These are phyloP conservation scores for Musa balbisiana DNA, from an alignment of 202 grass and related monocot species.

Conservation along the genomic window DNA sequence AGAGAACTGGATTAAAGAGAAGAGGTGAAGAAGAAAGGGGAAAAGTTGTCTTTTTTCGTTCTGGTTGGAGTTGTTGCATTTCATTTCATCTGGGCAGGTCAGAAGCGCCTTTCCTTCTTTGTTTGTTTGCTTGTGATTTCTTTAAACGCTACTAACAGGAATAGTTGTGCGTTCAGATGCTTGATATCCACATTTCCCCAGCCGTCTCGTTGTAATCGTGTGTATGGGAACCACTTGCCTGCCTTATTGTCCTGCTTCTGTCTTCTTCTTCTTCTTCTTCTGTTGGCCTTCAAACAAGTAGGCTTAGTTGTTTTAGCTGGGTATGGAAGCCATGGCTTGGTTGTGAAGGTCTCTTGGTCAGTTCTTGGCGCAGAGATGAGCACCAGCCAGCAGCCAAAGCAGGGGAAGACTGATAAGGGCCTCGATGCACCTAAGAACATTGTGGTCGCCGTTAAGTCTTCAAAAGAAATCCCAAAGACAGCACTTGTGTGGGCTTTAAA, in stretches of 20 bases:
- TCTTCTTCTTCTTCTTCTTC: not conserved
- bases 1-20: not conserved
- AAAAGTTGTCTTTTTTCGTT: not conserved
- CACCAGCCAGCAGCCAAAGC: constrained; percentile 48
- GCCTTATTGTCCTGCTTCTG: constrained; percentile 1
- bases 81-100: not conserved
- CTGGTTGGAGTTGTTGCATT: not conserved
- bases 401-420: constrained; percentile 52
- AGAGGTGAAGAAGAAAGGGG: not conserved
- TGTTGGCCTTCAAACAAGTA: not conserved
- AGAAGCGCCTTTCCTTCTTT: not conserved
- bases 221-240: not conserved
- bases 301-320: constrained; percentile 11
- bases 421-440: constrained; percentile 41
- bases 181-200: not conserved
- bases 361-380: constrained; percentile 23
- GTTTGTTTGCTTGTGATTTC: not conserved
- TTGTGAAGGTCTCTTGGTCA: not conserved
- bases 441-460: constrained; percentile 62
- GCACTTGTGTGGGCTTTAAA: constrained; percentile 89
- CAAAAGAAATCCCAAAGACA: constrained; percentile 79
- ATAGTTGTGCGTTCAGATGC: not conserved
- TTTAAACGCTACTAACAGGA: not conserved
- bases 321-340: not conserved
- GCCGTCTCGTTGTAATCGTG: not conserved